These are phyloP conservation scores for Diplotaxis tenuifolia DNA, from an alignment of 345 rosid genomes.

Conservation along the genomic window DNA sequence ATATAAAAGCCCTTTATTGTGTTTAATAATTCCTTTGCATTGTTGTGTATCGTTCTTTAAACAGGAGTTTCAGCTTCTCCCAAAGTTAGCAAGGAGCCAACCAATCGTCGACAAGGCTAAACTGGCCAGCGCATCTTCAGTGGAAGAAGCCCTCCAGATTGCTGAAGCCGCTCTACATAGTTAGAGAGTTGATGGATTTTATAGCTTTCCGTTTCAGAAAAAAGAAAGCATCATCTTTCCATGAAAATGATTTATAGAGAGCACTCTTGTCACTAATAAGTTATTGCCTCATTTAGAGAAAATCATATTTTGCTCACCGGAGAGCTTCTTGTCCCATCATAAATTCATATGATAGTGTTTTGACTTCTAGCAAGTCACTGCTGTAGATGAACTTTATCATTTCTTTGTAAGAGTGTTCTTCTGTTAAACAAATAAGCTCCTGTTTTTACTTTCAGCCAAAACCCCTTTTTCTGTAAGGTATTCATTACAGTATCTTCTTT, in stretches of 20 bases:
- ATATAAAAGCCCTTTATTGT: neutral
- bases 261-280: slow-evolving; percentile 15
- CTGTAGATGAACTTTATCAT: too few species aligned
- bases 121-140: slow-evolving; percentile 78
- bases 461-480: too few species aligned
- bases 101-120: slow-evolving; percentile 68
- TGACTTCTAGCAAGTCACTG: neutral
- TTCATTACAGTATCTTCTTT: too few species aligned
- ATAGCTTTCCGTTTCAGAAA: slow-evolving; percentile 16
- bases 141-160: slow-evolving; percentile 80
- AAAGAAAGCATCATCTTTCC: slow-evolving; percentile 17
- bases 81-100: slow-evolving; percentile 76
- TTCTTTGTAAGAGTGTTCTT: too few species aligned
- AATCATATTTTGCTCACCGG: neutral
- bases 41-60: neutral
- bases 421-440: too few species aligned
- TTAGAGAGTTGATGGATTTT: slow-evolving; percentile 24
- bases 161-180: slow-evolving; percentile 49
- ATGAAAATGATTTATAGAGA: slow-evolving; percentile 19
- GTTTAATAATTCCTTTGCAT: neutral
- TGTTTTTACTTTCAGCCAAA: too few species aligned
- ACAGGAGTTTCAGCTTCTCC: slow-evolving; percentile 87
- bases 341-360: neutral
- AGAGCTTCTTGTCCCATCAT: neutral
- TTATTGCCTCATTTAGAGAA: neutral